Evolutionary conservation across 495 filamentous ascomycete genomes (phyloP).

Genomic region (Hyaloscypha bicolor): DNA sequence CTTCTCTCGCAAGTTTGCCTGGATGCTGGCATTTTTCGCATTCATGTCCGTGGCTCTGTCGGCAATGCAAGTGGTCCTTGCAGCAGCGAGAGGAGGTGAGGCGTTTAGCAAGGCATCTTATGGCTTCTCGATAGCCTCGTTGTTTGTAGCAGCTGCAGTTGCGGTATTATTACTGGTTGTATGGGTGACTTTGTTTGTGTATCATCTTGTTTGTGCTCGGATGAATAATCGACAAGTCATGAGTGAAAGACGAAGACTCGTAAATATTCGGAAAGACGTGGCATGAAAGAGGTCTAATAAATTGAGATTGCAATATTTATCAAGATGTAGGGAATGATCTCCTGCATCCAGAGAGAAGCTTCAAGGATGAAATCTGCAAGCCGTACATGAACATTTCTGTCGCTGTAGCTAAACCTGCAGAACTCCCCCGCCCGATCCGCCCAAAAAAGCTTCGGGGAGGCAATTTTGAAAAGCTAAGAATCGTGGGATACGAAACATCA

Average conservation of each 20-base stretch:
- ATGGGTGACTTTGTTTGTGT: neutral
- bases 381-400: too few species aligned
- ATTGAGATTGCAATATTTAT: too few species aligned
- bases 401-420: too few species aligned
- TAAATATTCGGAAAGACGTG: too few species aligned
- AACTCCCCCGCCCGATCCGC: too few species aligned
- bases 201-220: neutral
- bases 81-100: neutral
- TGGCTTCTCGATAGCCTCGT: neutral
- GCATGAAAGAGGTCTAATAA: too few species aligned
- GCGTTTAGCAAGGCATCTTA: neutral
- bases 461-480: too few species aligned
- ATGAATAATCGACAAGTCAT: neutral
- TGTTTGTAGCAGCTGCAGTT: neutral
- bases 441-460: too few species aligned
- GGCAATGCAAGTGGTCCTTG: neutral
- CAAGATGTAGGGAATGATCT: too few species aligned
- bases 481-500: too few species aligned
- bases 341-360: too few species aligned
- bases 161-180: neutral
- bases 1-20: slow-evolving; percentile 39
- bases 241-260: neutral
- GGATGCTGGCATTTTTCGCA: slow-evolving; percentile 36
- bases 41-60: slow-evolving; percentile 27
- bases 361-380: too few species aligned